Evolutionary conservation across 164 flowering plant genomes (phyloP), one percentile per base, ranked within the genome.

Genomic region (Litsea cubeba): DNA sequence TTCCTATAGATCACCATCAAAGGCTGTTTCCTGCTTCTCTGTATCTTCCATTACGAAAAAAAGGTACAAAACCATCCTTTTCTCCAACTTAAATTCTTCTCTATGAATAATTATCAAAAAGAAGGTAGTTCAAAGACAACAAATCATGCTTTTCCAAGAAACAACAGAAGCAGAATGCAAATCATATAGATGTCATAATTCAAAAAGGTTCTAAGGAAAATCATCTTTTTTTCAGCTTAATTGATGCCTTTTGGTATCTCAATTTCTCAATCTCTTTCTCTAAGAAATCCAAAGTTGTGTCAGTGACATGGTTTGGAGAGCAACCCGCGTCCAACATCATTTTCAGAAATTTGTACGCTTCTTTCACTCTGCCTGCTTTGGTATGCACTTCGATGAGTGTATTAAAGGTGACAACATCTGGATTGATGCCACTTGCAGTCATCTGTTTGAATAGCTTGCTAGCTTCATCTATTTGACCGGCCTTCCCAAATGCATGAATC

Each of bases 251-350:
- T 50, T 87, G 80, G 66, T 84, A 81, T 76, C 90, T 88, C 77
- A 71, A 15, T 77, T 83, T 91, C 23, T 91, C 95, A 63, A 92
- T 87, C 80, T 90, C 95, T 75, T 84, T 90, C 72, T 85, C 97
- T 65, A 94, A 80, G 74, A 80, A 90, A 75, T 92, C 97, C 78
- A 94, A 79, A 66, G 82, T 89, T 12, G 97, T 91, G 71, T 94
- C 97, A 2, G 97, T 94, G 73, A 94, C 89, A 78, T 88, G 91
- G 77, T 92, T 90, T 12, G 98, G 98, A 2, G 85, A 80, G 85
- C 97, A 91, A 30, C 94, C 95, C 22, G 90, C 89, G 79, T 91
- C 92, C 81, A 94, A 57, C 98, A 92, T 94, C 95, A 87, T 86
- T 80, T 82, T 90, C 75, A 95, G 83, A 80, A 84, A 91, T 73